Evolutionary conservation across 768 basidiomycete genomes (phyloP), one percentile per base, ranked within the genome.

Genomic region (Amylocystis lapponica): DNA sequence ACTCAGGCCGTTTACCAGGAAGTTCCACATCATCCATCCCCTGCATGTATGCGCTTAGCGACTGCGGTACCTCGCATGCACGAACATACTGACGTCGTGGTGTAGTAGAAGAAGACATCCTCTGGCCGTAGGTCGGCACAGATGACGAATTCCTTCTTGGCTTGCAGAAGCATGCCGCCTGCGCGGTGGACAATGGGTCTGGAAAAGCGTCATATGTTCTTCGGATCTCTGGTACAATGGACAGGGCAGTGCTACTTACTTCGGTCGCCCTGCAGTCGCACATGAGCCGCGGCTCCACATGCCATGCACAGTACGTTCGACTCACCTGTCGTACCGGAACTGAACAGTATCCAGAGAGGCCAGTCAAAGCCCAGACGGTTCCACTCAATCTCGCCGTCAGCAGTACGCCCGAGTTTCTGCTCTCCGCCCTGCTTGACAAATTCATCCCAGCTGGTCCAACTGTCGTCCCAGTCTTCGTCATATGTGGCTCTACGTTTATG

Each of bases 21-120:
- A 89, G 57, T 89, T 89, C 79, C 83, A 90, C 87, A 90, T 89
- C 86, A 91, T 90, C 87, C 86, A 88, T 34, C 84, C 84, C 14
- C 84, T 87, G 23, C 6, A 5, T 36, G 41, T 45, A 34, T 46
- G 42, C 37, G n/a, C 27, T 12, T 41, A 35, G 29, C 29, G 42
- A 20, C n/a, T 33, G 33, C 5, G 13, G 19, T 16, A 32, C 45
- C 31, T 38, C 19, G 25, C 31, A n/a, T 22, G 41, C 26, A 43
- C 40, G 9, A 22, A 33, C 13, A 38, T 34, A 67, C 80, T 53
- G 50, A 85, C 83, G 83, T 85, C 36, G 84, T 87, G 0, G 86
- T 86, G 52, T 87, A 89, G 58, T 86, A 87, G 56, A 87, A 86
- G 64, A 86, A 88, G 2, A 87, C 76, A 56, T 88, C 86, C 32